Percentiles rank a stretch among this genome's conserved stretches.
Conservation (phyloP, 176 grass and related monocot species). For the Alloteropsis semialata region DNA sequence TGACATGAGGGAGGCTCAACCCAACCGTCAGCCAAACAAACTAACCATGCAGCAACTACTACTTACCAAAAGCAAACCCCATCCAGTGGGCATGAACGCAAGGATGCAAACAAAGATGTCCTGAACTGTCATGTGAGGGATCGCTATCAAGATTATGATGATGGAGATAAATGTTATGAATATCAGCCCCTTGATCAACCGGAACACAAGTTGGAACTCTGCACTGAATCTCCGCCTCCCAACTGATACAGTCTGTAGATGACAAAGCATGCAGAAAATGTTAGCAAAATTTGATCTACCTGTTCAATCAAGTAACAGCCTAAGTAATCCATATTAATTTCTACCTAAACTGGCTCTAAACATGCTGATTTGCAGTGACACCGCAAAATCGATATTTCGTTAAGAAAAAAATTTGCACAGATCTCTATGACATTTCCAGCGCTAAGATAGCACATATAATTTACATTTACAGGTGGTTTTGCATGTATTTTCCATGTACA, state of each 20-base stretch:
- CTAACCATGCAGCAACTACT: background rate
- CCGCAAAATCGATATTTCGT: background rate
- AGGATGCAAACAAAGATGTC: slow-evolving; percentile 91
- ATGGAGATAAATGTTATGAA: slow-evolving; percentile 77
- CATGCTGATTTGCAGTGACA: background rate
- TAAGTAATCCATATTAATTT: background rate
- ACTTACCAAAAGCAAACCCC: slow-evolving; percentile 83
- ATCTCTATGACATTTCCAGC: background rate
- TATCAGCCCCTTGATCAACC: slow-evolving; percentile 91
- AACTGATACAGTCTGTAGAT: slow-evolving; percentile 65
- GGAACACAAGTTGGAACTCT: slow-evolving; percentile 83
- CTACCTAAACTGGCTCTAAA: background rate
- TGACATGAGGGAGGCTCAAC: background rate
- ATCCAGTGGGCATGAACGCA: slow-evolving; percentile 94
- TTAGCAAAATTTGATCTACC: background rate
- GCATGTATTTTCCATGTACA: background rate
- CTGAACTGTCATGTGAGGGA: slow-evolving; percentile 78
- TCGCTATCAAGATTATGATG: slow-evolving; percentile 68
- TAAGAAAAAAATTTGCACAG: background rate
- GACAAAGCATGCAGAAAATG: background rate
- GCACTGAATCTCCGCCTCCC: slow-evolving; percentile 78
- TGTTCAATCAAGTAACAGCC: background rate
- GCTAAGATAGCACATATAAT: background rate
- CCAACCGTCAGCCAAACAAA: background rate
- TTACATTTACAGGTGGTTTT: background rate